Evolutionary conservation across 345 rosid species (phyloP).

Genomic region (Euphorbia pulcherrima): DNA sequence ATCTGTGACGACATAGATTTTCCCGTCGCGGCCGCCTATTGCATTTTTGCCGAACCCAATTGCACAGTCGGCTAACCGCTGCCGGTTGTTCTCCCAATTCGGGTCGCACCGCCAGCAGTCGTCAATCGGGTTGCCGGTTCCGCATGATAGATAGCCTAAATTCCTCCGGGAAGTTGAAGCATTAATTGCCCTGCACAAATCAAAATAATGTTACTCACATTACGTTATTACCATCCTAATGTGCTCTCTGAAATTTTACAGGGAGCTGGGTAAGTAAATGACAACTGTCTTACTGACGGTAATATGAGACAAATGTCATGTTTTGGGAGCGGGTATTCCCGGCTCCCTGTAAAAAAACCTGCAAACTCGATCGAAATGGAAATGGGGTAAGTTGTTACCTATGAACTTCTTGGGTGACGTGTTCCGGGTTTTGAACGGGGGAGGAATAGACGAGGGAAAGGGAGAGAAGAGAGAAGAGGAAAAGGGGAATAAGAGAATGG

Average conservation of each 20-base stretch:
- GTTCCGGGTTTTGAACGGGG: conserved; percentile 24
- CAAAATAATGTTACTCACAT: neutral
- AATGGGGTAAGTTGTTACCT: conserved; percentile 2
- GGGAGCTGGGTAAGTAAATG: no score
- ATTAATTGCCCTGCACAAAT: conserved; percentile 24
- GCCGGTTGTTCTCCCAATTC: conserved; percentile 30
- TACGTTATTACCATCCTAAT: no score
- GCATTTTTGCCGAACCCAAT: conserved; percentile 33
- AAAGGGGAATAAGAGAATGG: conserved; percentile 18
- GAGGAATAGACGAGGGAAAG: conserved; percentile 18
- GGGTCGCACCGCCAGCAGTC: conserved; percentile 34
- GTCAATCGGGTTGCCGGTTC: conserved; percentile 27
- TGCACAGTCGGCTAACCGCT: conserved; percentile 25
- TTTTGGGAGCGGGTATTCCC: no score
- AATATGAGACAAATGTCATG: no score
- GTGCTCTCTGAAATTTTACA: no score
- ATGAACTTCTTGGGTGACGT: conserved; percentile 20
- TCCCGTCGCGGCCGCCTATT: conserved; percentile 28
- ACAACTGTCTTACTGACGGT: no score
- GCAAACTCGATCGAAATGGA: no score
- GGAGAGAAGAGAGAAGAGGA: conserved; percentile 9
- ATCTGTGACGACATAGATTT: conserved; percentile 29
- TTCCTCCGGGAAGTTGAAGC: conserved; percentile 25
- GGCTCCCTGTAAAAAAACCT: no score
- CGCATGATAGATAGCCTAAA: conserved; percentile 27